Evolutionary conservation across 805 yeast species (phyloP).

Genomic region (Jamesozyma gamospora): DNA sequence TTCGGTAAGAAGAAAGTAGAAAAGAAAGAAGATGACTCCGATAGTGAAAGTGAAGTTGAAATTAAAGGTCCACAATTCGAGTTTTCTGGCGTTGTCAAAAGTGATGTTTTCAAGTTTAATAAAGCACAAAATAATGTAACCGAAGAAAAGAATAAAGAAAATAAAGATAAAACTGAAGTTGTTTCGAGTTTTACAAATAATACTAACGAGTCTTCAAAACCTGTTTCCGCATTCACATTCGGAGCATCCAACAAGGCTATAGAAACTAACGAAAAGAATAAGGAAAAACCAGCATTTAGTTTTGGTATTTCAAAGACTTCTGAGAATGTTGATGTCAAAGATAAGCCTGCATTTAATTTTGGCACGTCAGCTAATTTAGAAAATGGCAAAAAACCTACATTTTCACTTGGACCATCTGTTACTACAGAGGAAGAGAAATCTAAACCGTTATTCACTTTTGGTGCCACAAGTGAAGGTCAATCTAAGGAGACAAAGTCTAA

Average conservation of each 20-base stretch:
- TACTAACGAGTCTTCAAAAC: neutral
- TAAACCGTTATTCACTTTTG: constrained; percentile 10
- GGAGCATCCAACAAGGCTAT: constrained; percentile 5
- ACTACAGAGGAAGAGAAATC: neutral
- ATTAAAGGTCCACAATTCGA: constrained; percentile 35
- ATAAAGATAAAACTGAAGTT: too few species aligned
- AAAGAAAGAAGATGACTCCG: constrained; percentile 21
- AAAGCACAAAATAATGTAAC: constrained; percentile 15
- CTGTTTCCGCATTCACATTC: constrained; percentile 17
- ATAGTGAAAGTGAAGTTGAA: constrained; percentile 26
- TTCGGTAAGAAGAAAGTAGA: constrained; percentile 27
- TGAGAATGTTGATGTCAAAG: neutral
- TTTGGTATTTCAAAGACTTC: neutral
- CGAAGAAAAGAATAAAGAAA: neutral
- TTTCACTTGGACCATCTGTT: constrained; percentile 17
- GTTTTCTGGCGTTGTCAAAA: constrained; percentile 27
- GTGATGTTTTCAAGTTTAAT: constrained; percentile 30
- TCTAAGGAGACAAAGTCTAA: neutral
- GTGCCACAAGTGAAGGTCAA: neutral
- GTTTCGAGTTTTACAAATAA: neutral
- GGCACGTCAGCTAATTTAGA: neutral
- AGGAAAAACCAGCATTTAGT: neutral
- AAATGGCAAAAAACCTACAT: constrained; percentile 15
- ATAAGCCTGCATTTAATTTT: neutral
- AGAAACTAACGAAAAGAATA: neutral